These are phyloP conservation scores for Cytospora chrysosperma DNA, from an alignment of 2,329 filamentous ascomycete genomes.

Conservation along the genomic window DNA sequence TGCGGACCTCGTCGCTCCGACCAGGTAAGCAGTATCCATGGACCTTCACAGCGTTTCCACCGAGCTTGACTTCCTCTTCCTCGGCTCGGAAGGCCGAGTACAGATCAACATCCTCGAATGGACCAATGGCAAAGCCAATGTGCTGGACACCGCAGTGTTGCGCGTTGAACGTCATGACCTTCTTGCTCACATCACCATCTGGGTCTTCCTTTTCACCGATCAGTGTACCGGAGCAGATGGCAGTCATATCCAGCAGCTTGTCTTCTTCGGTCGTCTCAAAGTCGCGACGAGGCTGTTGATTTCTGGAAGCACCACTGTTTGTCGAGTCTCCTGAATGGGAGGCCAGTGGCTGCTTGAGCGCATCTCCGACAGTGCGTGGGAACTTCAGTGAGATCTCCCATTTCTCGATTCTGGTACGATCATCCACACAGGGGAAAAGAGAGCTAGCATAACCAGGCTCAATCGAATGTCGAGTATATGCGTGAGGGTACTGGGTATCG, in stretches of 20 bases:
- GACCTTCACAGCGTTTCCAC: conserved; percentile 82
- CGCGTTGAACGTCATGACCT: conserved; percentile 82
- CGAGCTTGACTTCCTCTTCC: conserved; percentile 88
- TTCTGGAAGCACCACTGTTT: conserved; percentile 35
- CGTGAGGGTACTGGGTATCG: conserved; percentile 83
- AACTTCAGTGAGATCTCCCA: conserved; percentile 90
- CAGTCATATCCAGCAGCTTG: conserved; percentile 81
- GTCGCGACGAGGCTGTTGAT: conserved; percentile 39
- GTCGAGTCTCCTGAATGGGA: conserved; percentile 35
- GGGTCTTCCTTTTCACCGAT: conserved; percentile 79
- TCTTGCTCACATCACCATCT: conserved; percentile 77
- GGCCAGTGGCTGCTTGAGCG: conserved; percentile 49
- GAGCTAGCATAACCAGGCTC: conserved; percentile 78
- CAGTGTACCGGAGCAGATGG: conserved; percentile 86
- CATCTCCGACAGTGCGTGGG: conserved; percentile 83
- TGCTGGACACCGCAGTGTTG: conserved; percentile 77
- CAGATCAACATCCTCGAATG: conserved; percentile 90
- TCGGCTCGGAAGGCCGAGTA: conserved; percentile 82
- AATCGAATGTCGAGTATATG: conserved; percentile 80
- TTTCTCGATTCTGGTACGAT: conserved; percentile 69
- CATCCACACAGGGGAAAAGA: conserved; percentile 92
- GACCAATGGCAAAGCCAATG: conserved; percentile 89
- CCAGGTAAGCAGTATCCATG: conserved; percentile 89
- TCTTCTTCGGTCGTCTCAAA: conserved; percentile 68
- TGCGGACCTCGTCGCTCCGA: conserved; percentile 76